Base-by-base conservation (phyloP, 1,284 basidiomycete species). In the Puccinia novopanici region DNA sequence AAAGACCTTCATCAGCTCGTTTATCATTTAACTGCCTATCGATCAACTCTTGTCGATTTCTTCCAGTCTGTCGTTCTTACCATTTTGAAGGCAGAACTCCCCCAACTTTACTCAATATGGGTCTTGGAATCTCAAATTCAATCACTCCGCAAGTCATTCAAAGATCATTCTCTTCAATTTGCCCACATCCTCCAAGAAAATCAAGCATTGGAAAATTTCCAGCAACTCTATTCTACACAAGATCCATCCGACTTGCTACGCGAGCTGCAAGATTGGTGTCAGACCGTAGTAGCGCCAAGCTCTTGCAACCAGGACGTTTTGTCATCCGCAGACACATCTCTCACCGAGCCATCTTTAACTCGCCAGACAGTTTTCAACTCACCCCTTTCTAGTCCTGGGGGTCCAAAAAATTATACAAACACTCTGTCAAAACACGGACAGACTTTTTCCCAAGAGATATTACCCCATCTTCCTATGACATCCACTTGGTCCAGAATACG, bases 241-340 rank as follows among this genome's bases (percentile, higher is more conserved):
- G 6, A 52, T 22, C 59, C n/a, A 37, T 15, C 30, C n/a, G 68
- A 71, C 55, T 57, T 57, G 22, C 9, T 30, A n/a, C 55, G 22
- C n/a, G 27, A 30, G 55, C 22, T 57, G 27, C 34, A 71, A 19
- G 68, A 71, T 15, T 42, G 17, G 17, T 45, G 45, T 45, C 45
- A 45, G 45, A 15, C 45, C 15, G 45, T n/a, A n/a, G n/a, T n/a
- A n/a, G n/a, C 45, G 45, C 45, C 15, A 8, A 6, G 15, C 45
- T 45, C 45, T 45, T 45, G 45, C 45, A 57, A 63, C 37, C 73
- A 63, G n/a, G 48, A 67, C 24, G 24, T 54, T 22, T 61, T 61
- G 34, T 65, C 75, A n/a, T 76, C 75, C 3, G 75, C 75, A 19
- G 75, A 76, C 59, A 76, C 75, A 10, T 67, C 61, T 48, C 61